Conservation (phyloP, 345 rosid species). For the Brassica rapa region DNA sequence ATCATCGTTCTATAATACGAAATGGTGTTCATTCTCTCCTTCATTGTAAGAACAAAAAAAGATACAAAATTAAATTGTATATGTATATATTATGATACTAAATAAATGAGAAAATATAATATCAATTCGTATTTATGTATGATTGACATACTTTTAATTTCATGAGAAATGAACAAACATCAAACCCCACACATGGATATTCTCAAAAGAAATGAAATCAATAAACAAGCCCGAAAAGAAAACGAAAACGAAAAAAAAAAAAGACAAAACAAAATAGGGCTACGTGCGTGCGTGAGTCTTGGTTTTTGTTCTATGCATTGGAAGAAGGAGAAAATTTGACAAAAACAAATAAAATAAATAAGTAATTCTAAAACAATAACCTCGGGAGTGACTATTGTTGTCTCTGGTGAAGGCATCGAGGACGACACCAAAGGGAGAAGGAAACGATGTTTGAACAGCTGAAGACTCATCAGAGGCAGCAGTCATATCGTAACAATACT, state of each 20-base stretch:
- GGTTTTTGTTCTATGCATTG: conserved; percentile 44
- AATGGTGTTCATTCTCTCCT: not conserved
- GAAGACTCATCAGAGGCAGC: conserved; percentile 41
- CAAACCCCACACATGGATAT: conserved; percentile 17
- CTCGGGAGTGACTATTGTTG: conserved; percentile 69
- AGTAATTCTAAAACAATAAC: conserved; percentile 21
- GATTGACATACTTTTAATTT: not conserved
- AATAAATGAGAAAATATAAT: not conserved
- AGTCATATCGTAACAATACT: conserved; percentile 51
- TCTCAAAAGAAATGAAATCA: conserved; percentile 1
- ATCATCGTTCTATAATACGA: not conserved
- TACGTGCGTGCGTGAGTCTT: conserved; percentile 32
- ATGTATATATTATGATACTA: not conserved
- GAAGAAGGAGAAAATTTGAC: conserved; percentile 18
- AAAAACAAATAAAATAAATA: conserved; percentile 13
- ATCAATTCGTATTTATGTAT: not conserved
- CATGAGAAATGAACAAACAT: conserved; percentile 21
- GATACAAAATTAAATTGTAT: not conserved
- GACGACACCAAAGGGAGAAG: conserved; percentile 55
- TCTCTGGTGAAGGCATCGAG: conserved; percentile 62
- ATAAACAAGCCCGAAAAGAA: not conserved
- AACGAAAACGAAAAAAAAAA: not conserved
- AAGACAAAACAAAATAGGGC: not conserved
- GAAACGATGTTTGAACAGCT: conserved; percentile 45
- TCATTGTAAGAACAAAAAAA: not conserved